These are phyloP conservation scores for Pythium angustatum DNA, from an alignment of 352 stramenopile species.

Conservation along the genomic window DNA sequence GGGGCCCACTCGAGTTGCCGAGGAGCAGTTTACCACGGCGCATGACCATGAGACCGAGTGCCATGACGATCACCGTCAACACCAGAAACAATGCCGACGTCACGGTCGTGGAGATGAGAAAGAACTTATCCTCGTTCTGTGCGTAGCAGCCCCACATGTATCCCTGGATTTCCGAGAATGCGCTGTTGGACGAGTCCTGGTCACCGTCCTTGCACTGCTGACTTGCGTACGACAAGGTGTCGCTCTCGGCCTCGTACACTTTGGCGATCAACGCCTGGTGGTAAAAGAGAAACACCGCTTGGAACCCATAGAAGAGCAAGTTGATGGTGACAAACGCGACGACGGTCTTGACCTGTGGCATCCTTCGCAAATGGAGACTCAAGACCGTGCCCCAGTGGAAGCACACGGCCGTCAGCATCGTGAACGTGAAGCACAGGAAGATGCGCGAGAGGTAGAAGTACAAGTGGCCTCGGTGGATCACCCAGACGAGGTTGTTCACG, in stretches of 20 bases:
- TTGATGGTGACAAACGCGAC: conserved; percentile 76
- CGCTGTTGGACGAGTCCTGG: conserved; percentile 53
- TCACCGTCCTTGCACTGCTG: conserved; percentile 72
- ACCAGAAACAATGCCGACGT: conserved; percentile 80
- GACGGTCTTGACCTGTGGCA: conserved; percentile 66
- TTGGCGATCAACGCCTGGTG: conserved; percentile 66
- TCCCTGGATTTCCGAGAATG: conserved; percentile 87
- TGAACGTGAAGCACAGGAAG: conserved; percentile 86
- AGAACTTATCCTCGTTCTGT: conserved; percentile 68
- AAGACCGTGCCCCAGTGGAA: conserved; percentile 89
- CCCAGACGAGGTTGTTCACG: conserved; percentile 87
- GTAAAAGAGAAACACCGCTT: conserved; percentile 67
- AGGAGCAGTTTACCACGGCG: conserved; percentile 72
- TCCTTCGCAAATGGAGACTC: conserved; percentile 70
- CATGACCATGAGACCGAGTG: conserved; percentile 86
- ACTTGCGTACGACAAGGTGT: conserved; percentile 69
- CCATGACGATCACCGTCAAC: conserved; percentile 79
- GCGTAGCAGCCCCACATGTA: conserved; percentile 85
- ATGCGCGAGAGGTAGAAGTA: conserved; percentile 86
- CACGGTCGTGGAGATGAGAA: conserved; percentile 76
- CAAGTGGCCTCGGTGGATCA: conserved; percentile 55
- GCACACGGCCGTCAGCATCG: conserved; percentile 86
- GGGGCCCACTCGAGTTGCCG: conserved; percentile 63
- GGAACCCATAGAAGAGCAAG: conserved; percentile 78
- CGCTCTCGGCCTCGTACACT: conserved; percentile 74